Evolutionary conservation across 129 eudicot species (phyloP).

Genomic region (Helianthus tuberosus): DNA sequence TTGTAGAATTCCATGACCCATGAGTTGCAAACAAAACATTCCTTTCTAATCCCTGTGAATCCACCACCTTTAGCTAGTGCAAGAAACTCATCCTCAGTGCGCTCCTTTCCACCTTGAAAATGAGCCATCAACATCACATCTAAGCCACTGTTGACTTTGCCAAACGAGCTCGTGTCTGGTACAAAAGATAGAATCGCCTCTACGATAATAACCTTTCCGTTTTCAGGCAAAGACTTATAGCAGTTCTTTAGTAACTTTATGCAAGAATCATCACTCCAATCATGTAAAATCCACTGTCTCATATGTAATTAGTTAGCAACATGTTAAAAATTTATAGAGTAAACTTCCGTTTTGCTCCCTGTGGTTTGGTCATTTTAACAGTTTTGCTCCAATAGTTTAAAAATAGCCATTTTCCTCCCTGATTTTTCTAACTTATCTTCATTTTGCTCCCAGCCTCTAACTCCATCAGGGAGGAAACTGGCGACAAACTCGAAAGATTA

Average conservation of each 20-base stretch:
- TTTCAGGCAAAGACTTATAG: conserved; percentile 38
- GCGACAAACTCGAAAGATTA: too few relatives aligned
- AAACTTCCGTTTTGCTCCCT: too few relatives aligned
- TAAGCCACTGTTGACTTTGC: background rate
- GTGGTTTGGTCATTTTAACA: too few relatives aligned
- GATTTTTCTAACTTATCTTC: too few relatives aligned
- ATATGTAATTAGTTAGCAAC: background rate
- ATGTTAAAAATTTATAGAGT: background rate
- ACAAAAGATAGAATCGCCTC: conserved; percentile 36
- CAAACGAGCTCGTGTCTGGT: conserved; percentile 14
- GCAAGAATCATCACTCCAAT: conserved; percentile 56
- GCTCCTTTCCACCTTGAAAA: conserved; percentile 57
- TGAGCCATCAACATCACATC: conserved; percentile 41
- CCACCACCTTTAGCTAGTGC: conserved; percentile 42
- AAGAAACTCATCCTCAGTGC: conserved; percentile 36
- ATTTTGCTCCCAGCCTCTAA: too few relatives aligned
- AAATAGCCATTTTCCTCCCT: too few relatives aligned
- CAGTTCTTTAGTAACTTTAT: conserved; percentile 47
- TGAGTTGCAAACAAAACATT: conserved; percentile 21
- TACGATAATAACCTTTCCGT: conserved; percentile 48
- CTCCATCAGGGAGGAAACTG: too few relatives aligned
- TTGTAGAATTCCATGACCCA: conserved; percentile 17
- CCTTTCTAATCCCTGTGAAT: conserved; percentile 19
- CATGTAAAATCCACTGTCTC: conserved; percentile 50
- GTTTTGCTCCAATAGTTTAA: too few relatives aligned